Conservation (phyloP, 2,329 filamentous ascomycete species). For the Trichoderma aggressivum region DNA sequence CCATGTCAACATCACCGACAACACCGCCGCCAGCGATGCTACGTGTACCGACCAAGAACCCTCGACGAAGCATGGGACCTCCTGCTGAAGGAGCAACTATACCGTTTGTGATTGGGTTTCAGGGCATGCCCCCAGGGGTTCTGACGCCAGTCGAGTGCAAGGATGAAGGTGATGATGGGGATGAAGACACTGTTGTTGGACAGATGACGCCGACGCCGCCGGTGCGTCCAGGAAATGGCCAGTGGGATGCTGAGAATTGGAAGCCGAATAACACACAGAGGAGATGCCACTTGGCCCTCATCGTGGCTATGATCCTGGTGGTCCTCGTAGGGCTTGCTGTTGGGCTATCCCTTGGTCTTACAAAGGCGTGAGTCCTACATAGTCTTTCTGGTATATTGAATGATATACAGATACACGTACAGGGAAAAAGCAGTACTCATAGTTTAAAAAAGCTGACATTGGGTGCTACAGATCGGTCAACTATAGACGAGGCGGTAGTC, state of each 20-base stretch:
- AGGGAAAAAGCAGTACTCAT: background rate
- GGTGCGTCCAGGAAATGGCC: slow-evolving; percentile 14
- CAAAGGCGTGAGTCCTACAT: slow-evolving; percentile 32
- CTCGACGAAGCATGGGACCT: slow-evolving; percentile 24
- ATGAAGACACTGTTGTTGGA: slow-evolving; percentile 11
- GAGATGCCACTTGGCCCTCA: slow-evolving; percentile 34
- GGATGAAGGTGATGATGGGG: slow-evolving; percentile 15
- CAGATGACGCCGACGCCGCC: slow-evolving; percentile 13
- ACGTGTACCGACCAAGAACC: slow-evolving; percentile 31
- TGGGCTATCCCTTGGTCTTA: slow-evolving; percentile 40
- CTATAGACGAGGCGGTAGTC: background rate
- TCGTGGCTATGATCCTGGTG: slow-evolving; percentile 30
- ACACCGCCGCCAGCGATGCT: slow-evolving; percentile 27
- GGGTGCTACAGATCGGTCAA: background rate
- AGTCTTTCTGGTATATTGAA: background rate
- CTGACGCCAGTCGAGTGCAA: background rate
- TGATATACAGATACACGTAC: background rate
- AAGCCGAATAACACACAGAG: slow-evolving; percentile 22
- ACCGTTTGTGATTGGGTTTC: slow-evolving; percentile 18
- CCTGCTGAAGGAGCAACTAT: background rate
- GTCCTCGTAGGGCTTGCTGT: slow-evolving; percentile 38
- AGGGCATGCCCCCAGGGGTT: background rate
- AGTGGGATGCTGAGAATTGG: slow-evolving; percentile 16
- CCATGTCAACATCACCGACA: background rate
- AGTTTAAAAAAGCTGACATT: background rate